Evolutionary conservation across 768 basidiomycete species (phyloP), one percentile per base, ranked within the genome.

Genomic region (Agaricus subrufescens): DNA sequence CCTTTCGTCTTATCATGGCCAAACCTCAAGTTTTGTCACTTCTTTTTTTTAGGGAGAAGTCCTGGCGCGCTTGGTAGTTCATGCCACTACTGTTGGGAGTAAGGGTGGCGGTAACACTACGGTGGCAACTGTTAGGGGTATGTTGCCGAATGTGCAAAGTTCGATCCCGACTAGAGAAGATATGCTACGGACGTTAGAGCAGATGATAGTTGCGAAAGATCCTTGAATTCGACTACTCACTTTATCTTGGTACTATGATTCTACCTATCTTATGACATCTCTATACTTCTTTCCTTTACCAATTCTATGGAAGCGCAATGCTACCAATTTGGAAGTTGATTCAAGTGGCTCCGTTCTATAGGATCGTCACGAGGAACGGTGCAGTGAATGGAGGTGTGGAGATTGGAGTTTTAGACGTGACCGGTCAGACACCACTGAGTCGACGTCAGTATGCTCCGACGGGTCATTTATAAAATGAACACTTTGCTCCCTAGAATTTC

Each of bases 61-160:
- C 6, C 64, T 91, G 40, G 91, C 90, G 3, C 86, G 91, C 3
- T 75, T 86, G 0, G 73, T 88, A 15, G 84, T 92, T 8, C 88
- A 92, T 60, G 77, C 84, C 6, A 78, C 82, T 0, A 65, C 19
- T 19, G 19, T 76, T 54, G 69, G 64, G 10, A 37, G 34, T 34
- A 60, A 61, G 40, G 52, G 54, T 46, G 59, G 43, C 48, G 43
- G 31, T 53, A 11, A 25, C 52, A 8, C 11, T 50, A 29, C 51
- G 29, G 37, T 25, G 27, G 11, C 46, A 50, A 25, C 45, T 46
- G 14, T 38, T 4, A 25, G 23, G 44, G 26, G 44, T 5, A 23
- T 53, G 27, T 39, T 27, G 9, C 47, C 47, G 15, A 43, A 26
- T 42, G 34, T 49, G 43, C 42, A 57, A 15, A 27, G 57, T 11